A percentile compares a stretch with the other conserved stretches of the same genome.
Evolutionary conservation across 805 yeast species (phyloP).

Genomic region (Kuraishia molischiana): DNA sequence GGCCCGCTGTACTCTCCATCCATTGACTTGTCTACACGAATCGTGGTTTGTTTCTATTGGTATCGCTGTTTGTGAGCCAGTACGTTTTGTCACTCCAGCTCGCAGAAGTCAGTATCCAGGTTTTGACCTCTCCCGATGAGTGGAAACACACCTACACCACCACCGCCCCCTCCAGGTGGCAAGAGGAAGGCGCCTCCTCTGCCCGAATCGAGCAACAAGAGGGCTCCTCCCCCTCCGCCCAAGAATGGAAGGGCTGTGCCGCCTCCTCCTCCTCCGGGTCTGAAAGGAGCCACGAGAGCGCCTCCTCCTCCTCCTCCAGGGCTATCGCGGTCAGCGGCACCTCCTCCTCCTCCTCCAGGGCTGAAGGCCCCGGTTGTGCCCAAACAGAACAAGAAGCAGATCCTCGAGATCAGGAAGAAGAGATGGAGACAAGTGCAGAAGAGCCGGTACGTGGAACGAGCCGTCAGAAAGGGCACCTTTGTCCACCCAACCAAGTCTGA

Average conservation of each 20-base stretch:
- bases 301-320: constrained; percentile 5
- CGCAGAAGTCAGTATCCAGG: too few species aligned
- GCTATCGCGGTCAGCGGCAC: neutral
- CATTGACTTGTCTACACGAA: too few species aligned
- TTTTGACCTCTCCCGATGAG: too few species aligned
- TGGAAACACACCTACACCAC: constrained; percentile 5
- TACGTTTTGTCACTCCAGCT: too few species aligned
- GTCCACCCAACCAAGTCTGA: constrained; percentile 59
- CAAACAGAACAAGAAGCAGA: constrained; percentile 8
- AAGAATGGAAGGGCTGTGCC: too few species aligned
- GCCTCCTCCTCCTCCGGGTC: constrained; percentile 7
- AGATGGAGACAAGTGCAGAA: constrained; percentile 62
- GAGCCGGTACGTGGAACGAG: constrained; percentile 32
- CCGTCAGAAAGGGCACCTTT: constrained; percentile 28
- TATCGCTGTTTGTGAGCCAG: too few species aligned
- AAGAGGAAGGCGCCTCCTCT: constrained; percentile 23
- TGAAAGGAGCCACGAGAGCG: neutral
- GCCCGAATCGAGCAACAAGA: constrained; percentile 17
- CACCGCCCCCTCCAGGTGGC: constrained; percentile 18
- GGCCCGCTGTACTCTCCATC: too few species aligned
- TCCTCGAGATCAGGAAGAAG: constrained; percentile 31
- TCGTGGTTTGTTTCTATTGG: too few species aligned
- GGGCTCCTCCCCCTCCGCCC: constrained; percentile 28
- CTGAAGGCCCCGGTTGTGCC: constrained; percentile 18
- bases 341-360: constrained; percentile 25